A percentile compares a stretch with the other conserved stretches of the same genome.
phyloP scores from a whole-genome alignment of 1,284 basidiomycete species.

The Mixia osmundae region DNA sequence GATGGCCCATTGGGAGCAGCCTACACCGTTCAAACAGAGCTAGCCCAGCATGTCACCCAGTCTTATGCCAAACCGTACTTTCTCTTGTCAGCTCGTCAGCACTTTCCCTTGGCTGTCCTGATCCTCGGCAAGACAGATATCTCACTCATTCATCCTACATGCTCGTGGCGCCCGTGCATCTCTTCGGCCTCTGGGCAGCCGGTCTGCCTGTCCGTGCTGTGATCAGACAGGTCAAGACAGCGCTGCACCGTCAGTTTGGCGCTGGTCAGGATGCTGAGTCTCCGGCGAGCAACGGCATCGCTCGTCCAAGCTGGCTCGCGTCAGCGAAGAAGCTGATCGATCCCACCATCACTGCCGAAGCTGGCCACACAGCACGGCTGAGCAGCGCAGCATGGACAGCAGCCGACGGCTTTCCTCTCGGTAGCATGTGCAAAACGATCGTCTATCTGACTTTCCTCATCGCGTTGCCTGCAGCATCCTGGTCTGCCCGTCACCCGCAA shows the following conservation, averaged over 20 bases:
- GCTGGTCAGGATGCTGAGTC: slow-evolving; percentile 2
- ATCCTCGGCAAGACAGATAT: slow-evolving; percentile 30
- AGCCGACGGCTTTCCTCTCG: slow-evolving; percentile 5
- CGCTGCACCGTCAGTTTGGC: slow-evolving; percentile 6
- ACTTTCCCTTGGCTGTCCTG: not conserved
- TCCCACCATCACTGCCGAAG: no score
- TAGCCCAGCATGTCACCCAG: slow-evolving; percentile 37
- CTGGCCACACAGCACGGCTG: no score
- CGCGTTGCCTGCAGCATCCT: slow-evolving; percentile 13
- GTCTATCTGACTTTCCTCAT: slow-evolving; percentile 12
- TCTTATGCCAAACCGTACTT: slow-evolving; percentile 51
- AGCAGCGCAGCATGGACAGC: no score
- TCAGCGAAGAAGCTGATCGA: no score
- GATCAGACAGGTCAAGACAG: slow-evolving; percentile 1
- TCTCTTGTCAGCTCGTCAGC: slow-evolving; percentile 34
- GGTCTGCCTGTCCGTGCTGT: slow-evolving; percentile 2
- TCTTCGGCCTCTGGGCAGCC: slow-evolving; percentile 8
- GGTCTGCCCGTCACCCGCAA: slow-evolving; percentile 5
- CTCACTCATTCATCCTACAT: slow-evolving; percentile 36
- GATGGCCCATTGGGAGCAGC: not conserved
- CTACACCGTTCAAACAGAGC: slow-evolving; percentile 18
- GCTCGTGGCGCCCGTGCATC: slow-evolving; percentile 12
- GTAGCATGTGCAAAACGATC: slow-evolving; percentile 6
- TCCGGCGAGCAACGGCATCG: slow-evolving; percentile 1
- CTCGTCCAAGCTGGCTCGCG: not conserved